Evolutionary conservation across 805 yeast genomes (phyloP), one percentile per base, ranked within the genome.

Genomic region (Candida lessepsii): DNA sequence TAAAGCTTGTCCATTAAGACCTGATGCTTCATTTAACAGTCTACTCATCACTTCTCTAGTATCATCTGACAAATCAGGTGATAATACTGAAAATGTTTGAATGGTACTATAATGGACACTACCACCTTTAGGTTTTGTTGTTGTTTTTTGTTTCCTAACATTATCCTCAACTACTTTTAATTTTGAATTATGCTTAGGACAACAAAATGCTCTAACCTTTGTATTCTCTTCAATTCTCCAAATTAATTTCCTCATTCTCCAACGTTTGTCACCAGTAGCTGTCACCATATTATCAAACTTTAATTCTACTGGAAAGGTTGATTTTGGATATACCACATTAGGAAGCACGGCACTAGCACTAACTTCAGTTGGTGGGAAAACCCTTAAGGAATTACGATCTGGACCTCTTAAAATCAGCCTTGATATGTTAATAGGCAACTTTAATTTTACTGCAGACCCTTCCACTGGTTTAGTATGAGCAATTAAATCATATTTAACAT

Each of bases 351-450:
- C 93, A 19, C 84, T 78, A 5, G 96, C 95, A 2, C 88, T 82
- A 26, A 93, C 82, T 30, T 84, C 86, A 0, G 98, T 91, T 6
- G 99, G 98, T 1, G 99, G 99, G 61, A 93, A 93, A 1, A 93
- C 86, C 45, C 99, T 75, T 27, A 88, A 65, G 1, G 96, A 86
- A 54, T 86, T 87, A 51, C 89, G 73, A 57, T 90, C 96, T 2
- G 86, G 86, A 5, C 93, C 91, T 33, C 87, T 69, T 17, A 86
- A 59, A 21, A 91, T 78, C 42, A 95, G 83, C 52, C 99, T 74
- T 32, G 84, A 73, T 2, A 93, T 71, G 49, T 82, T 74, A 7
- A 93, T 58, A 0, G 96, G 95, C 44, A 86, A 64, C 17, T 76
- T 62, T n/a, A 61, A 58, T 11, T 54, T 60, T 2, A 51, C 50